Percentiles rank a stretch among this genome's conserved stretches.
phyloP scores from a whole-genome alignment of 2,329 filamentous ascomycete genomes.

The Rhinocladiella mackenziei region DNA sequence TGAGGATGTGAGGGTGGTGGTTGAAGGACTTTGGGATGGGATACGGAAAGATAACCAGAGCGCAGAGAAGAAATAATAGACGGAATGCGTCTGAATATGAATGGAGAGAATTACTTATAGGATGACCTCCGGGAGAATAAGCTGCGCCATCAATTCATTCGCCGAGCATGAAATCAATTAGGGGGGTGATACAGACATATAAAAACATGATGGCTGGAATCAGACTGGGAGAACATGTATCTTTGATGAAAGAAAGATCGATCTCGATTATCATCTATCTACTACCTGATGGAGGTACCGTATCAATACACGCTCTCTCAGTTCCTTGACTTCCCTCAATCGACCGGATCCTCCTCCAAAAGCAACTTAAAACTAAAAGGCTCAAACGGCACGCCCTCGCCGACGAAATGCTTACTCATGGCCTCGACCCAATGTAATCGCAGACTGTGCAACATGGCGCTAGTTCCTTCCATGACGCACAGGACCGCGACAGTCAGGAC shows the following conservation, averaged over 20 bases:
- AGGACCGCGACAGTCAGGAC: slow-evolving; percentile 73
- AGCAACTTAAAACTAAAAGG: slow-evolving; percentile 84
- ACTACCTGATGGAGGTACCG: too few relatives aligned
- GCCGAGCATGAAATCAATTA: too few relatives aligned
- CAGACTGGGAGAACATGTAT: too few relatives aligned
- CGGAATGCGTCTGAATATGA: too few relatives aligned
- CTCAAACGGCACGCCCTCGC: slow-evolving; percentile 78
- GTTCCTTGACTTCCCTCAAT: slow-evolving; percentile 31
- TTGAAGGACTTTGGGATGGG: slow-evolving; percentile 68
- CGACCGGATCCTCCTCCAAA: slow-evolving; percentile 70
- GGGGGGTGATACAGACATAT: too few relatives aligned
- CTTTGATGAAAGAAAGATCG: too few relatives aligned
- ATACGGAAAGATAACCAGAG: neutral
- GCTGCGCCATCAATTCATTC: too few relatives aligned
- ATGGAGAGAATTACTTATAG: too few relatives aligned
- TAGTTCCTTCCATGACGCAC: slow-evolving; percentile 93
- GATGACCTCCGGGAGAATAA: too few relatives aligned
- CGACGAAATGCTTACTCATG: slow-evolving; percentile 96
- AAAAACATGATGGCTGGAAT: too few relatives aligned
- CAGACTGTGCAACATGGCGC: slow-evolving; percentile 89
- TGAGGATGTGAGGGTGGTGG: slow-evolving; percentile 65
- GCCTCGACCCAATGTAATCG: slow-evolving; percentile 95
- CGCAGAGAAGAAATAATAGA: too few relatives aligned
- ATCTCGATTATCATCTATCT: too few relatives aligned
- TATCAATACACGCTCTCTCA: neutral